These are phyloP conservation scores for Rhodotorula sp. DNA, from an alignment of 1,284 basidiomycete genomes.

Conservation along the genomic window DNA sequence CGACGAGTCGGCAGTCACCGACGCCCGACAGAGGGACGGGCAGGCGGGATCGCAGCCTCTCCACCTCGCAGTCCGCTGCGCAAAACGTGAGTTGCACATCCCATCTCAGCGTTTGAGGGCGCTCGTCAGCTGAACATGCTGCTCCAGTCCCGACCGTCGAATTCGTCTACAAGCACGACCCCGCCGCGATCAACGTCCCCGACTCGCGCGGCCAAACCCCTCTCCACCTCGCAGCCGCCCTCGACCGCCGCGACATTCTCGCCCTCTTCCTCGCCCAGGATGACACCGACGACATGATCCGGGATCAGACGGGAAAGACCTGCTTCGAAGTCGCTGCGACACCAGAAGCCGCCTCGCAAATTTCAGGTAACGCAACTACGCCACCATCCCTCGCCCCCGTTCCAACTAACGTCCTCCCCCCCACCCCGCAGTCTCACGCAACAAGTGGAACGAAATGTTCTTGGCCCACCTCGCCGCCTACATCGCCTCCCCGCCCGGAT, in stretches of 20 bases:
- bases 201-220: constrained; percentile 65
- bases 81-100: constrained; percentile 31
- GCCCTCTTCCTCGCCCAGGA: constrained; percentile 46
- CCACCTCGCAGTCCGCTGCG: constrained; percentile 44
- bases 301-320: constrained; percentile 69
- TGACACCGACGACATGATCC: constrained; percentile 67
- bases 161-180: constrained; percentile 41
- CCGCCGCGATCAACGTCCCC: constrained; percentile 37
- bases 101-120: too few relatives aligned
- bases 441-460: constrained; percentile 73
- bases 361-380: constrained; percentile 62
- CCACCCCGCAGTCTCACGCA: constrained; percentile 66
- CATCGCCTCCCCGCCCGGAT: constrained; percentile 41
- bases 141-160: constrained; percentile 44
- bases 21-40: too few relatives aligned
- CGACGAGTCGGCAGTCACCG: background rate
- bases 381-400: background rate
- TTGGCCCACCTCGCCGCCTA: constrained; percentile 61
- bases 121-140: background rate
- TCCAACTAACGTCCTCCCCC: background rate
- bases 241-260: constrained; percentile 74
- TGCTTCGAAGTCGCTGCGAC: constrained; percentile 74
- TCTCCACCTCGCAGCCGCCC: constrained; percentile 79
- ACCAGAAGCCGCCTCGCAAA: constrained; percentile 48
- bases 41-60: constrained; percentile 23